A percentile compares a stretch with the other conserved stretches of the same genome.
These are phyloP conservation scores for Plasmodium malariae DNA, from an alignment of 169 alveolate species.

Conservation along the genomic window DNA sequence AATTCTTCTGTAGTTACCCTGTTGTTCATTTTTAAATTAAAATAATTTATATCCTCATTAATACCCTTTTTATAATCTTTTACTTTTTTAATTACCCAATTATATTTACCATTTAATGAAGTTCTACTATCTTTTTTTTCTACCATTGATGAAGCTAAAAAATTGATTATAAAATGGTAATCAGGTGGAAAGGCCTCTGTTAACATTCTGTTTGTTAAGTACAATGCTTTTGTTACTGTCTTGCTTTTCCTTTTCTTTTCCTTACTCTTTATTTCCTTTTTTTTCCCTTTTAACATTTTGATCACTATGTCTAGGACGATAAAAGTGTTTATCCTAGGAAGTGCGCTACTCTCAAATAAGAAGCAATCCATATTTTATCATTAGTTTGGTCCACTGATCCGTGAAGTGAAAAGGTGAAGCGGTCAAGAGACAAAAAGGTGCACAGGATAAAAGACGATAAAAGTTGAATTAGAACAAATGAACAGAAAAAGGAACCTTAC, in stretches of 20 bases:
- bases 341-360: constrained; percentile 21
- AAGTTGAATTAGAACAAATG: no score
- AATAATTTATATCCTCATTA: background rate
- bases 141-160: background rate
- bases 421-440: no score
- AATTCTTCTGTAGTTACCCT: background rate
- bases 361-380: constrained; percentile 15
- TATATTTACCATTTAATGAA: background rate
- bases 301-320: constrained; percentile 20
- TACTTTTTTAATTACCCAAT: constrained; percentile 41
- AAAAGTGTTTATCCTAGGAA: constrained; percentile 37
- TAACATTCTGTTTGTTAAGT: constrained; percentile 29
- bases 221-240: constrained; percentile 7
- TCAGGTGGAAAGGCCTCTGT: constrained; percentile 42
- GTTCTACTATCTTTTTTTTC: background rate
- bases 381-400: no score
- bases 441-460: no score
- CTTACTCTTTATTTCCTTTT: background rate
- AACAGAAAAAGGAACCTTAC: no score
- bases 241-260: background rate
- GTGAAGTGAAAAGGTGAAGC: no score
- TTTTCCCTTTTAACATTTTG: constrained; percentile 13
- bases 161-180: constrained; percentile 16
- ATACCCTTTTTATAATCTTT: constrained; percentile 19
- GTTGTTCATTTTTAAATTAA: background rate